A percentile compares a stretch with the other conserved stretches of the same genome.
Evolutionary conservation across 2,329 filamentous ascomycete genomes (phyloP).

Genomic region (Alternaria hordeiaustralica): DNA sequence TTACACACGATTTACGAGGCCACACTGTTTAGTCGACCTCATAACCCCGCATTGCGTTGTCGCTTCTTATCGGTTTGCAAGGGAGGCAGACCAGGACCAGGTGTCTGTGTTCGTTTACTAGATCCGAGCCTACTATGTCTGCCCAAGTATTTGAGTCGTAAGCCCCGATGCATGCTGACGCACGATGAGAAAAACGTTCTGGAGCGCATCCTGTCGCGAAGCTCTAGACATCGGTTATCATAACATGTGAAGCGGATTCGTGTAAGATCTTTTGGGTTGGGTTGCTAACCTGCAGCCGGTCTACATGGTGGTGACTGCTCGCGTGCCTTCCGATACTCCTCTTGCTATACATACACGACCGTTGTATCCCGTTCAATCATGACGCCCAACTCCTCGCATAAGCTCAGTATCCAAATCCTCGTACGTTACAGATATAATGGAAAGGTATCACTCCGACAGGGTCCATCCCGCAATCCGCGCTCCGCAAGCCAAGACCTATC

Average conservation of each 20-base stretch:
- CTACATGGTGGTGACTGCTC: slow-evolving; percentile 2
- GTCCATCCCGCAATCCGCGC: background rate
- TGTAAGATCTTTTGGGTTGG: background rate
- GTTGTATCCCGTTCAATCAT: background rate
- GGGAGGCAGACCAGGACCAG: slow-evolving; percentile 1
- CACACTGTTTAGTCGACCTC: background rate
- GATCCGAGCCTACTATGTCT: slow-evolving; percentile 7
- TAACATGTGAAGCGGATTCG: background rate
- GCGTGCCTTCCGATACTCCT: slow-evolving; percentile 4
- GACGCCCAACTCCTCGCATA: slow-evolving; percentile 1
- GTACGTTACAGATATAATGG: background rate
- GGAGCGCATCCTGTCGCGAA: background rate
- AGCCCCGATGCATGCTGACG: slow-evolving; percentile 22
- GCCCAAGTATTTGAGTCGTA: background rate
- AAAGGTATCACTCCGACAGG: background rate
- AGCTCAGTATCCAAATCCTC: background rate
- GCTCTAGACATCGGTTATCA: background rate
- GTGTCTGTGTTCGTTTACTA: slow-evolving; percentile 18
- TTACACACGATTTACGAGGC: background rate
- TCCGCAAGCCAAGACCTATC: background rate
- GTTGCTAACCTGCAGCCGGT: background rate
- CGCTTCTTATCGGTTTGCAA: background rate
- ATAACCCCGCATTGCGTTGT: slow-evolving; percentile 4
- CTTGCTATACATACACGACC: background rate
- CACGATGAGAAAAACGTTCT: slow-evolving; percentile 1